Percentiles rank a stretch among this genome's conserved stretches.
Evolutionary conservation across 129 eudicot species (phyloP).

Genomic region (Helichrysum umbraculigerum): DNA sequence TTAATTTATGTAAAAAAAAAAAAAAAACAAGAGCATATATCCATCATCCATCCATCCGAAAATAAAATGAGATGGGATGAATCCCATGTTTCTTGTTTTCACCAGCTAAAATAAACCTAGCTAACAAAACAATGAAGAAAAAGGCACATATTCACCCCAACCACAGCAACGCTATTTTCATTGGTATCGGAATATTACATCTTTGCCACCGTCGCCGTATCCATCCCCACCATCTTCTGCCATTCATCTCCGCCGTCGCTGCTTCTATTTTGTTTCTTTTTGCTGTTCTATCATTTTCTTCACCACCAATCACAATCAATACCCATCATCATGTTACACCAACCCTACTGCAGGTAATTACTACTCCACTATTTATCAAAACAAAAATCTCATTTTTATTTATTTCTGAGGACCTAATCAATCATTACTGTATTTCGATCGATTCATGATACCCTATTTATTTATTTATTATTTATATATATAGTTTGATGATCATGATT

Average conservation of each 20-base stretch:
- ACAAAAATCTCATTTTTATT: no score
- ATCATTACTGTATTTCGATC: no score
- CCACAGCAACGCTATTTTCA: conserved; percentile 28
- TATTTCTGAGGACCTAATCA: no score
- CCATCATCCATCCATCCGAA: background rate
- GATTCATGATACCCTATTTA: background rate
- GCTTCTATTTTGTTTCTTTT: conserved; percentile 45
- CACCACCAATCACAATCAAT: conserved; percentile 58
- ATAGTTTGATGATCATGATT: conserved; percentile 27
- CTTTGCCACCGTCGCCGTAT: conserved; percentile 42
- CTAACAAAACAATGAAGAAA: conserved; percentile 41
- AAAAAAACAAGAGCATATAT: no score
- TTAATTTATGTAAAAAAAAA: no score
- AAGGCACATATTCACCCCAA: conserved; percentile 16
- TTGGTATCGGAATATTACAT: conserved; percentile 38
- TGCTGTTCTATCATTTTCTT: conserved; percentile 47
- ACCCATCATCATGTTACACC: conserved; percentile 28
- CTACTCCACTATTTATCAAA: no score
- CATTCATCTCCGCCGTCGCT: conserved; percentile 50
- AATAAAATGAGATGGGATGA: background rate
- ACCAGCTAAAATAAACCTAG: background rate
- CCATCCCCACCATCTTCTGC: conserved; percentile 40
- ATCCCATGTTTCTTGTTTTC: background rate
- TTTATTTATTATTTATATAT: background rate
- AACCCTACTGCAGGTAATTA: no score